Percentiles rank a stretch among this genome's conserved stretches.
These are phyloP conservation scores for Suillus hirtellus DNA, from an alignment of 768 basidiomycete genomes.

Conservation along the genomic window DNA sequence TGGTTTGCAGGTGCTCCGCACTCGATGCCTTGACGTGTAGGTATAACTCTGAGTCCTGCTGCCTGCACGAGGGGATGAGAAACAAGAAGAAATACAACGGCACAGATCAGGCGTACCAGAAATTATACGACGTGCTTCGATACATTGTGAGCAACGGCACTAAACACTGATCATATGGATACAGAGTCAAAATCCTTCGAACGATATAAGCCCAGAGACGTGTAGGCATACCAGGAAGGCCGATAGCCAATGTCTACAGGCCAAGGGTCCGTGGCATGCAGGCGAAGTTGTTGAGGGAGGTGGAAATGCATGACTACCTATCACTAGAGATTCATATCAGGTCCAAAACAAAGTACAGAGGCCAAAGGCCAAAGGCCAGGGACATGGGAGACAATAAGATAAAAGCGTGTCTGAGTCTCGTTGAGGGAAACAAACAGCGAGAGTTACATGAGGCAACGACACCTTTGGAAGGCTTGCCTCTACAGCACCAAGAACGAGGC, in stretches of 20 bases:
- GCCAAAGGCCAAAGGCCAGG: constrained; percentile 1
- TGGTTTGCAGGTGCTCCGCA: background rate
- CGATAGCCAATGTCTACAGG: background rate
- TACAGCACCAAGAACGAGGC: background rate
- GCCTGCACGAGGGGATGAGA: background rate
- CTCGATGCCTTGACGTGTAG: background rate
- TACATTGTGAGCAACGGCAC: background rate
- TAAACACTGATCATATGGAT: background rate
- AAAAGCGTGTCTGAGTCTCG: background rate
- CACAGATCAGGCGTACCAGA: background rate
- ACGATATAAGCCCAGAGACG: background rate
- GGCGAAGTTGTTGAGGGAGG: background rate
- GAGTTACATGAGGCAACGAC: background rate
- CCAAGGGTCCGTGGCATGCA: background rate
- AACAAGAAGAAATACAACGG: background rate
- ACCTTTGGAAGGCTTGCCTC: background rate
- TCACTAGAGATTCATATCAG: background rate
- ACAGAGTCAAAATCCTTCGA: background rate
- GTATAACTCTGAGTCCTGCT: background rate
- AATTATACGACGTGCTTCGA: background rate
- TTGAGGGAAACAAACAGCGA: background rate
- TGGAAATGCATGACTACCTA: background rate
- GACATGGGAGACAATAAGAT: background rate
- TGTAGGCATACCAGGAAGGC: background rate
- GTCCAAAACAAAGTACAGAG: background rate